Conservation (phyloP, 495 filamentous ascomycete species). For the Elasticomyces elasticus region DNA sequence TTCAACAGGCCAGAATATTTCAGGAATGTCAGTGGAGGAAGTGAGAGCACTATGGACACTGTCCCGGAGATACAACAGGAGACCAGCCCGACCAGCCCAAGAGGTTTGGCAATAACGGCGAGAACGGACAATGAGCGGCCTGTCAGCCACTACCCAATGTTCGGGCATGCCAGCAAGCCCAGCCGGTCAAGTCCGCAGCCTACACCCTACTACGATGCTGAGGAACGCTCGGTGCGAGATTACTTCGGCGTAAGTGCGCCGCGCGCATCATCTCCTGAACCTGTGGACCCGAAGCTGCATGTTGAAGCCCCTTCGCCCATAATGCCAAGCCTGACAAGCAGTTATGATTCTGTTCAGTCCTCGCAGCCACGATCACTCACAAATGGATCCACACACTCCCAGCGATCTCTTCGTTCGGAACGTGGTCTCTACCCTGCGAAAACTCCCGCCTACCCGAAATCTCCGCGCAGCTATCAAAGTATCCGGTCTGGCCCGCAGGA, state of each 20-base stretch:
- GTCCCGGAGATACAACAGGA: conserved; percentile 35
- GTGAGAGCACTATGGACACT: conserved; percentile 1
- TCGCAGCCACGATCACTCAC: conserved; percentile 26
- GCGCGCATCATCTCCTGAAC: conserved; percentile 43
- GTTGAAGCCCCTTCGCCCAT: conserved; percentile 14
- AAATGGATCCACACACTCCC: conserved; percentile 17
- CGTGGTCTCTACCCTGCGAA: conserved; percentile 45
- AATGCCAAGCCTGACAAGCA: conserved; percentile 24
- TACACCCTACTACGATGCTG: conserved; percentile 14
- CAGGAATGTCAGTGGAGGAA: conserved; percentile 29
- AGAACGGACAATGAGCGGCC: conserved; percentile 7
- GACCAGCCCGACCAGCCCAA: conserved; percentile 3
- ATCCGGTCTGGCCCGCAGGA: conserved; percentile 47
- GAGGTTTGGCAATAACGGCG: not conserved
- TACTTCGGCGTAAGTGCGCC: conserved; percentile 35
- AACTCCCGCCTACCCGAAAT: conserved; percentile 36
- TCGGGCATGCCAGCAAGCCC: conserved; percentile 9
- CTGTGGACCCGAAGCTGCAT: conserved; percentile 22
- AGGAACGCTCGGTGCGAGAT: conserved; percentile 13
- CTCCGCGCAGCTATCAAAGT: conserved; percentile 42
- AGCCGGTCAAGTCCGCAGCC: not conserved
- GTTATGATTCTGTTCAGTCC: conserved; percentile 25
- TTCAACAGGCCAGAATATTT: conserved; percentile 67
- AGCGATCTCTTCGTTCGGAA: conserved; percentile 26
- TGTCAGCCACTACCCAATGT: conserved; percentile 17